phyloP scores from a whole-genome alignment of 176 grass and related monocot genomes.

The Eleusine indica region DNA sequence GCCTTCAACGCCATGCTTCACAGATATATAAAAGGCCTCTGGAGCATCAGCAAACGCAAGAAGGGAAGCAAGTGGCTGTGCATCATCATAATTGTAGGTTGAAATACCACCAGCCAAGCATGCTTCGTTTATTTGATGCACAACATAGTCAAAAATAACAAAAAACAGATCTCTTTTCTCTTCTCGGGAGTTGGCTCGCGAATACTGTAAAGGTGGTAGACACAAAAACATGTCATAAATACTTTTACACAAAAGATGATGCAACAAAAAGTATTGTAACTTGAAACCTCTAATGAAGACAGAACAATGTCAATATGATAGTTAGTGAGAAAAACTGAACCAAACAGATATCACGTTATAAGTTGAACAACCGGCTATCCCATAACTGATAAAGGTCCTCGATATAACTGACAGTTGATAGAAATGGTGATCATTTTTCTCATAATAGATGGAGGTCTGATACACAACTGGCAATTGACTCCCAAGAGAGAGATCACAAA shows the following conservation, averaged over 20 bases:
- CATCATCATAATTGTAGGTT: slow-evolving; percentile 79
- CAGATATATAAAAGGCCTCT: slow-evolving; percentile 88
- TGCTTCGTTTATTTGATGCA: slow-evolving; percentile 92
- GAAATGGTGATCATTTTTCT: not conserved
- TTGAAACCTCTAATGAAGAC: slow-evolving; percentile 8
- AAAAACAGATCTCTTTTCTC: slow-evolving; percentile 93
- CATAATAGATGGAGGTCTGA: not conserved
- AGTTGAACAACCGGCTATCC: not conserved
- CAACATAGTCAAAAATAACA: slow-evolving; percentile 81
- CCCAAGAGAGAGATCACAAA: not conserved
- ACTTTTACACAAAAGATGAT: slow-evolving; percentile 18
- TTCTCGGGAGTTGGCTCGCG: slow-evolving; percentile 79
- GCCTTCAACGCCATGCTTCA: slow-evolving; percentile 85
- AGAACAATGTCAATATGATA: slow-evolving; percentile 25
- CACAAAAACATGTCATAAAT: slow-evolving; percentile 30
- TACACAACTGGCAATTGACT: not conserved
- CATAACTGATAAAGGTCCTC: not conserved
- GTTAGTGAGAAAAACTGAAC: not conserved
- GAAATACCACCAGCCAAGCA: slow-evolving; percentile 73
- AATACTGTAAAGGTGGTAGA: slow-evolving; percentile 69
- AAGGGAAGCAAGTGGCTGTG: slow-evolving; percentile 78
- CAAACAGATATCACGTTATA: slow-evolving; percentile 6
- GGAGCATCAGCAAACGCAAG: slow-evolving; percentile 83
- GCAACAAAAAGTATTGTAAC: slow-evolving; percentile 8
- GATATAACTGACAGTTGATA: not conserved